Percentiles rank a stretch among this genome's conserved stretches.
Evolutionary conservation across 2,329 filamentous ascomycete genomes (phyloP).

Genomic region (Phialophora chinensis): DNA sequence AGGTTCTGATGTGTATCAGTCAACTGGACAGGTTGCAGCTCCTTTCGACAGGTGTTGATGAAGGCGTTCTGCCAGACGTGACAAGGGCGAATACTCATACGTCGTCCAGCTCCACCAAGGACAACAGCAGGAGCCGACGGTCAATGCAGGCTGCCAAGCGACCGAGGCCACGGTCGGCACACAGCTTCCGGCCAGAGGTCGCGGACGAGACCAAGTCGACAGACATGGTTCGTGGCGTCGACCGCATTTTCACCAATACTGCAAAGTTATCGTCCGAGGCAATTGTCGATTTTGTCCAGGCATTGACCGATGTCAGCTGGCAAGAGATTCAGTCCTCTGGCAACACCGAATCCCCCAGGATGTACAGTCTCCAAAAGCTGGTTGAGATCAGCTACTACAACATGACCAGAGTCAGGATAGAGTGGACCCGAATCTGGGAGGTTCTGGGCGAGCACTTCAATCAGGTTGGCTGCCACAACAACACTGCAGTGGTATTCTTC

Average conservation of each 20-base stretch:
- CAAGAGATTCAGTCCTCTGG: conserved; percentile 98
- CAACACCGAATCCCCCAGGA: conserved; percentile 91
- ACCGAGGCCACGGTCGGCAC: conserved; percentile 54
- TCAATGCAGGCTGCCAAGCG: conserved; percentile 65
- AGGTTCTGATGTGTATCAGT: conserved; percentile 92
- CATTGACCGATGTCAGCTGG: conserved; percentile 95
- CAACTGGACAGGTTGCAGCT: conserved; percentile 95
- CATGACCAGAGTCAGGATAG: conserved; percentile 97
- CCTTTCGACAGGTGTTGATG: conserved; percentile 92
- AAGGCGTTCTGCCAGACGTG: conserved; percentile 89
- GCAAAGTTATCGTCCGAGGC: conserved; percentile 91
- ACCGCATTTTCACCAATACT: conserved; percentile 95
- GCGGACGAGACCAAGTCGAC: conserved; percentile 91
- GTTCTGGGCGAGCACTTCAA: conserved; percentile 99
- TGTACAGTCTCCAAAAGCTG: conserved; percentile 96
- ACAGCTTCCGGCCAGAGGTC: conserved; percentile 74
- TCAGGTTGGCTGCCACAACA: conserved; percentile 92
- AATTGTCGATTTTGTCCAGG: conserved; percentile 92
- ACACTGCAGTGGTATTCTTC: conserved; percentile 97
- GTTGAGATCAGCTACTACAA: conserved; percentile 99
- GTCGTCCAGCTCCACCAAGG: conserved; percentile 55
- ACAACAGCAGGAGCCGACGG: conserved; percentile 65
- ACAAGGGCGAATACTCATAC: conserved; percentile 78
- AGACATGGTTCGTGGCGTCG: conserved; percentile 89
- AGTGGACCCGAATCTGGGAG: conserved; percentile 98